phyloP scores from a whole-genome alignment of 257 asterid species.

The Solanum chilense region DNA sequence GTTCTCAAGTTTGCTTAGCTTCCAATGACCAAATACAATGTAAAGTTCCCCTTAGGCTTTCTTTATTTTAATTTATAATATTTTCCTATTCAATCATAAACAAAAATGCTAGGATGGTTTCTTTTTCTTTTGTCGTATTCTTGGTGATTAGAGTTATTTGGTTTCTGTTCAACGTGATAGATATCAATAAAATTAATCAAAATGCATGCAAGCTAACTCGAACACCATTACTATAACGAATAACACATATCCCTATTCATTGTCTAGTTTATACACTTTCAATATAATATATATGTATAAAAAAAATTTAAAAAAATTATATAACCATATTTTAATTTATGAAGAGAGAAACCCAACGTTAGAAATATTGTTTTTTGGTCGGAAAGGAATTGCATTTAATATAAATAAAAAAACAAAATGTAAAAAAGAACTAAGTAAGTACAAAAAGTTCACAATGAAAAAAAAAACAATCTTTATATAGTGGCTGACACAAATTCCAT shows the following conservation, averaged over 20 bases:
- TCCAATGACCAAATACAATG: not conserved
- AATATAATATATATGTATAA: no score
- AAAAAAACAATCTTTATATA: not conserved
- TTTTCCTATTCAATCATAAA: not conserved
- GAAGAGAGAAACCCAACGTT: not conserved
- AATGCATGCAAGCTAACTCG: no score
- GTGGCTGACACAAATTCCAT: conserved; percentile 19
- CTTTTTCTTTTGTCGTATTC: not conserved
- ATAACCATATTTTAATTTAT: not conserved
- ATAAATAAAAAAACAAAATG: not conserved
- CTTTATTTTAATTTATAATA: not conserved
- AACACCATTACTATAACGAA: no score
- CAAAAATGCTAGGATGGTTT: not conserved
- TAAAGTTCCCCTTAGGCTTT: not conserved
- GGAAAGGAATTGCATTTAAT: not conserved
- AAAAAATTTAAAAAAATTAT: no score
- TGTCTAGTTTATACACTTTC: not conserved
- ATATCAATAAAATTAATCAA: no score
- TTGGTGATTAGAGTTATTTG: not conserved
- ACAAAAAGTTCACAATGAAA: not conserved
- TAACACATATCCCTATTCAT: not conserved
- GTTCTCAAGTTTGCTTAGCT: not conserved
- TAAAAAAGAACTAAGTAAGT: not conserved
- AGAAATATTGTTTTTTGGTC: not conserved
- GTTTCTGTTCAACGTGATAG: no score